A percentile compares a stretch with the other conserved stretches of the same genome.
phyloP scores from a whole-genome alignment of 495 filamentous ascomycete species.

The Penicillium arizonense region DNA sequence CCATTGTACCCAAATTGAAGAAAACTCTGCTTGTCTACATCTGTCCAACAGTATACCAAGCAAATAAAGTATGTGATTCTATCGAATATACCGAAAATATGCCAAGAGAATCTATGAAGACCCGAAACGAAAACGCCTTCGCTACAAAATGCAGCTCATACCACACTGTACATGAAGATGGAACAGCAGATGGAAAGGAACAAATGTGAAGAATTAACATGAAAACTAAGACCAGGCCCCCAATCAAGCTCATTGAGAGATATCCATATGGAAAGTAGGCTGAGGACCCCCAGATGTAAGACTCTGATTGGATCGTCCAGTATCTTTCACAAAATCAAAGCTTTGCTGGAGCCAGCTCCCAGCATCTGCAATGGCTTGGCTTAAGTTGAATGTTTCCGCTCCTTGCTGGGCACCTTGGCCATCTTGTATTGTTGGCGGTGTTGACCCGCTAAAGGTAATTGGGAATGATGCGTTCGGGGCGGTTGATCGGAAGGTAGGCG shows the following conservation, averaged over 20 bases:
- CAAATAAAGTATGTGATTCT: not conserved
- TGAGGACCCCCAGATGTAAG: not conserved
- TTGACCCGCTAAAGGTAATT: slow-evolving; percentile 33
- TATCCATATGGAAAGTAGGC: slow-evolving; percentile 12
- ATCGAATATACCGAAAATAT: not conserved
- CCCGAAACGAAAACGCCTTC: not conserved
- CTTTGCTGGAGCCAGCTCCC: slow-evolving; percentile 47
- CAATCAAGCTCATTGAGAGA: slow-evolving; percentile 1
- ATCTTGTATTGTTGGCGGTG: slow-evolving; percentile 36
- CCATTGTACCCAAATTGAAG: too few species aligned
- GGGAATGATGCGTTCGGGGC: slow-evolving; percentile 20
- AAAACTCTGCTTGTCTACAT: too few species aligned
- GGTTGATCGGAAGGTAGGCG: not conserved
- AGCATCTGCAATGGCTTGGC: slow-evolving; percentile 43
- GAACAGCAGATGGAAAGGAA: not conserved
- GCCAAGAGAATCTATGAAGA: not conserved
- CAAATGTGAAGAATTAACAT: not conserved
- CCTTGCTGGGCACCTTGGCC: slow-evolving; percentile 29
- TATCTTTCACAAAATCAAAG: slow-evolving; percentile 37
- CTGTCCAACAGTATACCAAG: too few species aligned
- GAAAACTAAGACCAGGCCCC: not conserved
- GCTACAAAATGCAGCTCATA: not conserved
- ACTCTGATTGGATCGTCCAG: slow-evolving; percentile 12
- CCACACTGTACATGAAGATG: not conserved
- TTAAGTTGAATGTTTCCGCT: slow-evolving; percentile 38